These are phyloP conservation scores for Alternaria novae-zelandiae DNA, from an alignment of 2,329 filamentous ascomycete species.

Conservation along the genomic window DNA sequence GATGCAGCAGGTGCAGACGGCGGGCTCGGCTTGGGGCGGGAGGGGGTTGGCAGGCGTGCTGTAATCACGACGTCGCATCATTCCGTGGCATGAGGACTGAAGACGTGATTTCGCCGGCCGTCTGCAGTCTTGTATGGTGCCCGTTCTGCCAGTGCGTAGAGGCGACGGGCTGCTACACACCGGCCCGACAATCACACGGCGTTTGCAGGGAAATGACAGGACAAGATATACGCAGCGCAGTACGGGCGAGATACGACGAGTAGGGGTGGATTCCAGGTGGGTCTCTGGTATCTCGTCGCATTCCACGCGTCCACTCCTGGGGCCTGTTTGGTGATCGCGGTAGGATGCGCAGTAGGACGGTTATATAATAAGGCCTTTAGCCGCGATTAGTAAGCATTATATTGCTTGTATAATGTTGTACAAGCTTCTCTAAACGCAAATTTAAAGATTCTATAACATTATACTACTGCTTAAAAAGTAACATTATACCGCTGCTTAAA, in stretches of 20 bases:
- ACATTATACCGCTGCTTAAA: no score
- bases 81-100: conserved; percentile 11
- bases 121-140: neutral
- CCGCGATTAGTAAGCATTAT: no score
- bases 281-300: neutral
- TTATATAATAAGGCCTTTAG: no score
- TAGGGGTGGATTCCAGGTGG: neutral
- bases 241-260: neutral
- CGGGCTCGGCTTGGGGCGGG: conserved; percentile 9
- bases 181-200: neutral
- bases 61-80: conserved; percentile 13
- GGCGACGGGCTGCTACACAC: neutral
- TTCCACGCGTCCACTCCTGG: conserved; percentile 3
- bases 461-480: no score
- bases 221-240: neutral
- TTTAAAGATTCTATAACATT: no score
- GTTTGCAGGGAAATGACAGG: conserved; percentile 2
- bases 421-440: no score
- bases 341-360: no score
- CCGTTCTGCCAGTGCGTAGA: neutral
- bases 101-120: neutral
- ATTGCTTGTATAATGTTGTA: no score
- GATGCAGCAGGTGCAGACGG: neutral
- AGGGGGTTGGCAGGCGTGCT: conserved; percentile 5
- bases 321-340: no score